Conservation (phyloP, 768 basidiomycete species). For the Boletus rufocinnamomeus region DNA sequence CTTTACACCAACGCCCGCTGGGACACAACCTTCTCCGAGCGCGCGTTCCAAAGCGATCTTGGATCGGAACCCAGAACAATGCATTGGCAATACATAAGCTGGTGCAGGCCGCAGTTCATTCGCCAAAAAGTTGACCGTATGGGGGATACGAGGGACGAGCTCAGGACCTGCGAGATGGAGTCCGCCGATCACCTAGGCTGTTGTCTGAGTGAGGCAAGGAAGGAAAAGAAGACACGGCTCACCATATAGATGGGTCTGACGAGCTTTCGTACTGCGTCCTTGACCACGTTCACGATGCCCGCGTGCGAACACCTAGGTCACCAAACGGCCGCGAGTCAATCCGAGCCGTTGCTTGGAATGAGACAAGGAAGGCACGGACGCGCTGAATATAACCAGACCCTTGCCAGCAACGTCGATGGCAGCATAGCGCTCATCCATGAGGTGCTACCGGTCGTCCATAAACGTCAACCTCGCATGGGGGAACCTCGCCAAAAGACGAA, state of each 20-base stretch:
- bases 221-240: conserved; percentile 1
- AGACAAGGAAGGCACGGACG: conserved; percentile 49
- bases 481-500: not conserved
- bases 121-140: conserved; percentile 72
- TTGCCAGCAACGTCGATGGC: conserved; percentile 78
- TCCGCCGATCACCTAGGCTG: conserved; percentile 70
- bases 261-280: conserved; percentile 63
- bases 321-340: not conserved
- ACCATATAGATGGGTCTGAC: conserved; percentile 78
- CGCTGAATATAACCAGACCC: conserved; percentile 80
- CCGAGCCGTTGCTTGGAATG: not conserved
- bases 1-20: conserved; percentile 72
- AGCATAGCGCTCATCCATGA: conserved; percentile 84
- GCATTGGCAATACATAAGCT: conserved; percentile 77
- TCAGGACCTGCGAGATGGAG: conserved; percentile 81
- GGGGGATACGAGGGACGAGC: conserved; percentile 58
- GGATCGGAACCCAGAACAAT: conserved; percentile 79
- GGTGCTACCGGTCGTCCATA: conserved; percentile 45
- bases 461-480: not conserved
- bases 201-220: not conserved
- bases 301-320: conserved; percentile 66
- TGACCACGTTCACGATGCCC: conserved; percentile 82
- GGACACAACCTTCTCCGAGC: conserved; percentile 75
- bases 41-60: conserved; percentile 70
- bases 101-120: conserved; percentile 61